Evolutionary conservation across 192 early-diverging fungal genomes (phyloP), one percentile per base, ranked within the genome.

Genomic region (Podila epicladia): DNA sequence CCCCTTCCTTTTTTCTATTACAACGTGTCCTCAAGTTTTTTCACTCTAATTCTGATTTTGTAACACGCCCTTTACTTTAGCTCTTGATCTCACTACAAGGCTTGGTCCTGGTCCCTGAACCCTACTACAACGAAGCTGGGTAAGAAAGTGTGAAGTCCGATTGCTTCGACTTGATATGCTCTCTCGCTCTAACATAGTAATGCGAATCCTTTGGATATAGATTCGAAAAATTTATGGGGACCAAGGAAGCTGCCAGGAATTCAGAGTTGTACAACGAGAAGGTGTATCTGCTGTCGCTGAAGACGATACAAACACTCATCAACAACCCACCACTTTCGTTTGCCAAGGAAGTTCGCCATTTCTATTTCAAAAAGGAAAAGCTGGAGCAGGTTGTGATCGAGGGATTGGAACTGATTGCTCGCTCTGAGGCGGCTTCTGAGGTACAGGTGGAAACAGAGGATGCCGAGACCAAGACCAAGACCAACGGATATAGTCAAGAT

Each of bases 121-220:
- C 89, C 17, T 91, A 87, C 58, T 91, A 83, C 67, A 90, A 91
- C 49, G 89, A 91, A 68, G 86, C 89, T 11, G 89, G 89, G 61
- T 82, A 82, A 68, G 74, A 0, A 12, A 12, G 49, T 29, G 20
- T 29, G 9, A 11, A 9, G 26, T 28, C 19, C 20, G 53, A 31
- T 37, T 15, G n/a, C 32, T 58, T 55, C 31, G 13, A 57, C 32
- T 33, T 57, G 50, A 13, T 7, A 55, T 9, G 17, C n/a, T 24
- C 22, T 64, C 20, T 55, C 22, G 24, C 17, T 24, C 20, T 55
- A 55, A 55, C 29, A 29, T 29, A 3, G 29, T 29, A 33, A 2
- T 7, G 33, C 33, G 33, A 33, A 33, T 33, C 33, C 33, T 7
- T 5, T 33, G 33, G 33, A 33, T 33, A 33, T 33, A 80, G 77